phyloP scores from a whole-genome alignment of 768 basidiomycete genomes.

The Pulveroboletus frians region DNA sequence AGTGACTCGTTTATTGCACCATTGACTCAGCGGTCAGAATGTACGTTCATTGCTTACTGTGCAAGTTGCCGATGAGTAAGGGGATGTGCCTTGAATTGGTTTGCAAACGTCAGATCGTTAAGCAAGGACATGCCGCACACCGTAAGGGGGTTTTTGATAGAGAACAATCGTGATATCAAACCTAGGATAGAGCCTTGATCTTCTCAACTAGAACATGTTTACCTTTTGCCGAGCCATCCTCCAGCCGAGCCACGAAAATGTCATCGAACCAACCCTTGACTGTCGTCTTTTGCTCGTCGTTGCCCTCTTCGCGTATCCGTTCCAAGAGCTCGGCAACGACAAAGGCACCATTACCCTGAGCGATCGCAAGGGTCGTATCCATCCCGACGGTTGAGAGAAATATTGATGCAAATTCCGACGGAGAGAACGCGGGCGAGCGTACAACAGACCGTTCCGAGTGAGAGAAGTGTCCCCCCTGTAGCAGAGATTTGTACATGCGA shows the following conservation, averaged over 20 bases:
- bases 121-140: background rate
- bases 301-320: conserved; percentile 43
- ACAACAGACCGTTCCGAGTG: conserved; percentile 53
- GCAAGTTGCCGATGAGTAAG: background rate
- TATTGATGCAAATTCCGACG: conserved; percentile 50
- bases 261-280: conserved; percentile 57
- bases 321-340: conserved; percentile 71
- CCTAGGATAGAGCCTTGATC: conserved; percentile 32
- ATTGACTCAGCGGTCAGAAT: background rate
- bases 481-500: conserved; percentile 80
- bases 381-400: conserved; percentile 54
- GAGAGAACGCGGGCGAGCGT: conserved; percentile 49
- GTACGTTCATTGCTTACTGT: background rate
- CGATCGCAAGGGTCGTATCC: conserved; percentile 51
- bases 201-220: conserved; percentile 64
- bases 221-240: conserved; percentile 60
- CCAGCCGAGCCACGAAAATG: conserved; percentile 43
- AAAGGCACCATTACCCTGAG: conserved; percentile 62
- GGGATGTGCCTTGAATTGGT: background rate
- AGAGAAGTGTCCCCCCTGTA: conserved; percentile 88
- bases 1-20: background rate
- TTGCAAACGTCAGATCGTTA: background rate
- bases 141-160: conserved; percentile 7
- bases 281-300: conserved; percentile 35
- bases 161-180: background rate